These are phyloP conservation scores for Axilococcus clingmanii DNA, from an alignment of 139 green algal species.

Conservation along the genomic window DNA sequence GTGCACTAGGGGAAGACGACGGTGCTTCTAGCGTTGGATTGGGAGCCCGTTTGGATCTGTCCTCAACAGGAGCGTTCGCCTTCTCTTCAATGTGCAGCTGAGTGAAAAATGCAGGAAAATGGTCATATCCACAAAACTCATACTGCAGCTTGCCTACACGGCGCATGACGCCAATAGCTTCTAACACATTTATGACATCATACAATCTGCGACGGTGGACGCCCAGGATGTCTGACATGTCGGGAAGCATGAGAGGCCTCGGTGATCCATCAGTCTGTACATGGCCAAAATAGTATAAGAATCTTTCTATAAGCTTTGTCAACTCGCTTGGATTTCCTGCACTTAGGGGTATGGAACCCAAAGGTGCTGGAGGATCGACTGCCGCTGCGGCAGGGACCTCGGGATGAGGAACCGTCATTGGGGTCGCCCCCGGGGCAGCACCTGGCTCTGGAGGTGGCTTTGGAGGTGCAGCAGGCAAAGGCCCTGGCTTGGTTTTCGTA, in stretches of 20 bases:
- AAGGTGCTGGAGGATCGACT: not conserved
- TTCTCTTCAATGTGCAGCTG: slow-evolving; percentile 22
- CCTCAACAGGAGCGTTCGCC: slow-evolving; percentile 12
- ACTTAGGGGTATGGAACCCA: no score
- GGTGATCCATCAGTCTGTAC: slow-evolving; percentile 16
- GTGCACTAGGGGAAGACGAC: not conserved
- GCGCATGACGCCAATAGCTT: slow-evolving; percentile 50
- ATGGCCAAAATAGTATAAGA: slow-evolving; percentile 32
- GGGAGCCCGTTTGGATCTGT: not conserved
- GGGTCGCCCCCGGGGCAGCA: not conserved
- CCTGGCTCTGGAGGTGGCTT: not conserved
- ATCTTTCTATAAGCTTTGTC: slow-evolving; percentile 39
- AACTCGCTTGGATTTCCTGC: no score
- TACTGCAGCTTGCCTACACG: slow-evolving; percentile 42
- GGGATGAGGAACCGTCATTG: not conserved
- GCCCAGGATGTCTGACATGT: slow-evolving; percentile 32
- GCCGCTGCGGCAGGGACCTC: not conserved
- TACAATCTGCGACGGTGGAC: slow-evolving; percentile 69
- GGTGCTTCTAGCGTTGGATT: not conserved
- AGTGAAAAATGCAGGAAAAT: slow-evolving; percentile 35
- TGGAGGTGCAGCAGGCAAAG: not conserved
- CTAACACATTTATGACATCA: slow-evolving; percentile 80
- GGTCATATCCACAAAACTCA: slow-evolving; percentile 31
- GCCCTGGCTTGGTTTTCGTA: not conserved
- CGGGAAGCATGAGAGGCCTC: slow-evolving; percentile 32